These are phyloP conservation scores for Vickermania spadyakhi DNA, from an alignment of 208 protist genomes.

Conservation along the genomic window DNA sequence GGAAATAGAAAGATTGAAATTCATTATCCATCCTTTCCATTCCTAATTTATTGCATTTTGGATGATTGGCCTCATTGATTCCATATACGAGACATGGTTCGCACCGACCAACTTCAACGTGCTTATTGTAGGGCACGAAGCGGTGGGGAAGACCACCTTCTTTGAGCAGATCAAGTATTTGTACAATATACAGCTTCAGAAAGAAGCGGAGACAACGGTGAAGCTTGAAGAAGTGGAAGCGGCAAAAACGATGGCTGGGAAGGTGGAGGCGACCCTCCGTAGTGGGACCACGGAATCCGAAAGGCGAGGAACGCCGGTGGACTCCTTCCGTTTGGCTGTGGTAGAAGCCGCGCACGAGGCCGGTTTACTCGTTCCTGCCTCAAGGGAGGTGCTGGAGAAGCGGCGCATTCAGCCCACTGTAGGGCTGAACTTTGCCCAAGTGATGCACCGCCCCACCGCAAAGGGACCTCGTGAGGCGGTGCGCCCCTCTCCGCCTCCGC, in stretches of 20 bases:
- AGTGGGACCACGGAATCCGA: conserved; percentile 2
- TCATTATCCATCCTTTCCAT: no score
- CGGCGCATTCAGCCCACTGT: conserved; percentile 96
- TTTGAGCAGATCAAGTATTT: conserved; percentile 96
- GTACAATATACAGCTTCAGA: conserved; percentile 18
- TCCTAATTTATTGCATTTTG: no score
- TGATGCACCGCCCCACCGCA: conserved; percentile 64
- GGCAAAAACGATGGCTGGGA: background rate
- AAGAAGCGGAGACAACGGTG: conserved; percentile 64
- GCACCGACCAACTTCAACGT: conserved; percentile 80
- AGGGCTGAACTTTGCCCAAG: conserved; percentile 93
- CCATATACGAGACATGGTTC: conserved; percentile 68
- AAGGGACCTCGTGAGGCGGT: background rate
- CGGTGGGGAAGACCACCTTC: conserved; percentile 97
- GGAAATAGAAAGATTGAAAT: no score
- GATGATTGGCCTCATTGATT: conserved; percentile 3
- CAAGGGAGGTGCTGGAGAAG: conserved; percentile 17
- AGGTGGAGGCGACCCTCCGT: background rate
- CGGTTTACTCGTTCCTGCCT: conserved; percentile 18
- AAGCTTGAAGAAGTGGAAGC: background rate
- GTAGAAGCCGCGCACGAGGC: conserved; percentile 2
- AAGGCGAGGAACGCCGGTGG: no score
- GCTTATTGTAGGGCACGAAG: conserved; percentile 92
- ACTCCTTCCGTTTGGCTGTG: background rate
- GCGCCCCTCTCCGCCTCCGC: background rate